Base-by-base conservation (phyloP, 257 asterid genomes). In the Misopates orontium region DNA sequence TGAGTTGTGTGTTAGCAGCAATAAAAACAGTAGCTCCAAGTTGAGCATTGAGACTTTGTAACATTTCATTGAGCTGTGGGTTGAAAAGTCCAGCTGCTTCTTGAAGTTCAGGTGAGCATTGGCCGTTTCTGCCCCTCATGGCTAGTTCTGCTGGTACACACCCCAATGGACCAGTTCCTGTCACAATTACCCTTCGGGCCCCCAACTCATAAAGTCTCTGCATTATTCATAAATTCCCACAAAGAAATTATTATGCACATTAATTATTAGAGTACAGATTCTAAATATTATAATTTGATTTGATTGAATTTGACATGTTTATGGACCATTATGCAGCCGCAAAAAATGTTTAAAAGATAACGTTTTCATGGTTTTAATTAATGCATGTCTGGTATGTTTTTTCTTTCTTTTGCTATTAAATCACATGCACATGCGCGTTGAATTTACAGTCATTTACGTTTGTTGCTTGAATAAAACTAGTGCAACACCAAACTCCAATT, bases 81-180 rank as follows among this genome's bases (percentile, higher is more conserved):
- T 88, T 79, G 79, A 78, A 88, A 13, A 88, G 78, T 10, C 44
- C 54, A 14, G 96, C 91, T 9, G 96, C 95, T 9, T 21, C 71
- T 45, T 88, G 91, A 23, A 88, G 82, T 39, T 86, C 91, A 0
- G 79, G 16, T 36, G 82, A 50, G 64, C 96, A 88, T 71, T 84
- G 77, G 0, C 96, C 96, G 51, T 82, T 84, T 44, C 77, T 50
- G 71, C 96, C 66, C 20, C 82, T 77, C 66, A 62, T 64, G 11
- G 95, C 95, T 19, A 86, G 71, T 56, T 88, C 96, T 12, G 95
- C 87, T 20, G 96, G 96, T 56, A 83, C 96, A 24, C 96, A 88
- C 4, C 96, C 96, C 15, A 88, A 36, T 4, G 96, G 96, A 10
- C 96, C 96, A 8, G 95, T 82, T 6, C 96, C 96, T 0, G 96